A percentile compares a stretch with the other conserved stretches of the same genome.
These are phyloP conservation scores for Haematococcus sp. DNA, from an alignment of 139 green algal species.

Conservation along the genomic window DNA sequence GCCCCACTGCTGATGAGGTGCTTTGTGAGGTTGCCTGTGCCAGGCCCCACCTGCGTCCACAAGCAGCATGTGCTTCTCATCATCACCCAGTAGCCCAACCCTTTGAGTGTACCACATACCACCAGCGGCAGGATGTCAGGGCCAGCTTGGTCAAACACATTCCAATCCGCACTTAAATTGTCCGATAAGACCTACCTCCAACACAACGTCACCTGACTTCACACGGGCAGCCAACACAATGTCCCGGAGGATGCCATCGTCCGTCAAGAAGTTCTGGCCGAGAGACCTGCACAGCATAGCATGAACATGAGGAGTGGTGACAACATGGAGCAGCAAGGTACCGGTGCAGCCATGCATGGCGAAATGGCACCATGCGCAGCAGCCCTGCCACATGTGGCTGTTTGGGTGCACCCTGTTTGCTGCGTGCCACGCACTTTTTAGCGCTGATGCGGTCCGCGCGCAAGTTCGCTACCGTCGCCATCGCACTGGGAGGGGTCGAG, in stretches of 20 bases:
- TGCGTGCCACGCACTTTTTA: conserved; percentile 41
- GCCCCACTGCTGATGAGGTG: conserved; percentile 73
- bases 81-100: too few relatives aligned
- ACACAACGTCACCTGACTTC: conserved; percentile 65
- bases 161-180: too few relatives aligned
- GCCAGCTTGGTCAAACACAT: too few relatives aligned
- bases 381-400: neutral
- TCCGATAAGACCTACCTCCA: conserved; percentile 86
- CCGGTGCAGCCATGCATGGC: neutral
- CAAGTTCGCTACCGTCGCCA: conserved; percentile 35
- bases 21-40: conserved; percentile 86
- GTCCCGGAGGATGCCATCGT: conserved; percentile 69
- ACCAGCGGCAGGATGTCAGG: too few relatives aligned
- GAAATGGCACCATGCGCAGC: neutral
- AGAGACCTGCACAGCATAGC: conserved; percentile 53
- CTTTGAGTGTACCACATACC: too few relatives aligned
- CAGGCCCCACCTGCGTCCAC: conserved; percentile 58
- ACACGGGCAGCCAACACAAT: conserved; percentile 68
- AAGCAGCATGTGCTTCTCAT: neutral
- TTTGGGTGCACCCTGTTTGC: neutral
- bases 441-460: conserved; percentile 50
- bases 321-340: neutral
- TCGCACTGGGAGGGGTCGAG: conserved; percentile 4
- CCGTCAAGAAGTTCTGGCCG: conserved; percentile 92
- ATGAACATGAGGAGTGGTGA: neutral